A percentile compares a stretch with the other conserved stretches of the same genome.
Conservation (phyloP, 1,139 yeast species). For the Saccharomycopsis hybrid region DNA sequence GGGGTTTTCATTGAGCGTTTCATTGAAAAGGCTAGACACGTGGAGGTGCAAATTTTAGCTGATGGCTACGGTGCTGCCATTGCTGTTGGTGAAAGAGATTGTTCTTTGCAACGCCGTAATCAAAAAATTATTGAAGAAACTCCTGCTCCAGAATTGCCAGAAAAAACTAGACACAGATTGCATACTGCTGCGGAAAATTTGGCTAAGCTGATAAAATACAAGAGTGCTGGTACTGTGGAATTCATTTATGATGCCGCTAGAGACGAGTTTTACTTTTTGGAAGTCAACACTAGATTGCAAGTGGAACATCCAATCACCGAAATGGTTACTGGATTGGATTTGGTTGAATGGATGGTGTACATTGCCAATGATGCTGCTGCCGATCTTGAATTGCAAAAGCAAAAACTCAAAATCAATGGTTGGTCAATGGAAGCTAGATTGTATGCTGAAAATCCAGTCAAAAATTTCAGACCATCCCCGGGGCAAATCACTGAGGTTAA, state of each 20-base stretch:
- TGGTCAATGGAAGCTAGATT: conserved; percentile 96
- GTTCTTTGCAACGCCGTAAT: conserved; percentile 94
- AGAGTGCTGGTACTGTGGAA: conserved; percentile 97
- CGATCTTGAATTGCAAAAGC: conserved; percentile 44
- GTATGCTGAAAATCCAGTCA: conserved; percentile 94
- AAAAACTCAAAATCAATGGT: conserved; percentile 55
- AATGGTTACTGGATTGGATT: conserved; percentile 85
- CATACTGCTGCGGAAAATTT: conserved; percentile 80
- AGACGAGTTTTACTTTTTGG: conserved; percentile 89
- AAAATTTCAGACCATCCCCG: conserved; percentile 92
- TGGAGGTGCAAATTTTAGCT: conserved; percentile 93
- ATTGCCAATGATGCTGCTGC: conserved; percentile 90
- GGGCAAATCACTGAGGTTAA: conserved; percentile 83
- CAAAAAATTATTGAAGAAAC: conserved; percentile 96
- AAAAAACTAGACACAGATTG: conserved; percentile 64
- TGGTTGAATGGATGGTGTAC: conserved; percentile 93
- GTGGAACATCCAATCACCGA: conserved; percentile 98
- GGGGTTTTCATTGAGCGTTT: conserved; percentile 93
- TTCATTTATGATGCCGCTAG: conserved; percentile 80
- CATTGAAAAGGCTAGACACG: conserved; percentile 92
- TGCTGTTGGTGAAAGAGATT: conserved; percentile 94
- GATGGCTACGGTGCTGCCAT: conserved; percentile 90
- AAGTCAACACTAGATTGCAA: conserved; percentile 93
- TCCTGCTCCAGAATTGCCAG: conserved; percentile 93
- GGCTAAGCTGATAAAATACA: conserved; percentile 75